Conservation (phyloP, 2,329 filamentous ascomycete genomes). For the Ophioceras dolichostomum region DNA sequence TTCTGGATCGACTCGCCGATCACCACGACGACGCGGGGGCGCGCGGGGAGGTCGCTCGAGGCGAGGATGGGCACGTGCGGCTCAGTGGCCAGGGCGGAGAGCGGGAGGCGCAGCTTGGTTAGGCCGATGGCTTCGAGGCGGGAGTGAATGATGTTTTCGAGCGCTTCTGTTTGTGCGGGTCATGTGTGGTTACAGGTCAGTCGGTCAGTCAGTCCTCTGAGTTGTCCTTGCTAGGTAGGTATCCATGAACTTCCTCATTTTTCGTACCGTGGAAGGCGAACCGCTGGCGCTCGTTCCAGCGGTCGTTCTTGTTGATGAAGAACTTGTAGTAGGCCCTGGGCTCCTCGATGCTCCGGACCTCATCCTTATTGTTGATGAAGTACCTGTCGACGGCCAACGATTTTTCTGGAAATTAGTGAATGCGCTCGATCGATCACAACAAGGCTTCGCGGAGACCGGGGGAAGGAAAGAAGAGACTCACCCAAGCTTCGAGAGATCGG, state of each 20-base stretch:
- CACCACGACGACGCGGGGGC: constrained; percentile 57
- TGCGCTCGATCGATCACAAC: too few relatives aligned
- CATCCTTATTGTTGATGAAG: constrained; percentile 63
- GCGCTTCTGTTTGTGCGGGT: constrained; percentile 37
- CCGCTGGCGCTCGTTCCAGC: constrained; percentile 64
- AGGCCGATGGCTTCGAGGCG: constrained; percentile 54
- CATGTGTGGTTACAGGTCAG: constrained; percentile 7
- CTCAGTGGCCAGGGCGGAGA: constrained; percentile 27
- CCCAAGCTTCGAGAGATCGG: constrained; percentile 60
- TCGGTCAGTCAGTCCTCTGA: not conserved
- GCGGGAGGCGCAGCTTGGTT: constrained; percentile 47
- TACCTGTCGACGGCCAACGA: constrained; percentile 38
- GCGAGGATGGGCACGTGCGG: constrained; percentile 61
- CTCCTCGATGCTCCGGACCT: constrained; percentile 58
- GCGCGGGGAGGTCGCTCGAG: constrained; percentile 35
- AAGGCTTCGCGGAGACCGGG: not conserved
- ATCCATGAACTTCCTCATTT: too few relatives aligned
- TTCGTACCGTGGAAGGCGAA: constrained; percentile 61
- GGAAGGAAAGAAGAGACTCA: constrained; percentile 29
- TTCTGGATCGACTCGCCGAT: constrained; percentile 63
- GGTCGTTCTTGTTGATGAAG: constrained; percentile 59
- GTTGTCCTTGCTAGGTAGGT: too few relatives aligned
- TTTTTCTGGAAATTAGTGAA: not conserved
- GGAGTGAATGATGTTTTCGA: constrained; percentile 44
- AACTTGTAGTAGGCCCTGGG: constrained; percentile 63